phyloP scores from a whole-genome alignment of 345 rosid species.

The Citrus glauca region DNA sequence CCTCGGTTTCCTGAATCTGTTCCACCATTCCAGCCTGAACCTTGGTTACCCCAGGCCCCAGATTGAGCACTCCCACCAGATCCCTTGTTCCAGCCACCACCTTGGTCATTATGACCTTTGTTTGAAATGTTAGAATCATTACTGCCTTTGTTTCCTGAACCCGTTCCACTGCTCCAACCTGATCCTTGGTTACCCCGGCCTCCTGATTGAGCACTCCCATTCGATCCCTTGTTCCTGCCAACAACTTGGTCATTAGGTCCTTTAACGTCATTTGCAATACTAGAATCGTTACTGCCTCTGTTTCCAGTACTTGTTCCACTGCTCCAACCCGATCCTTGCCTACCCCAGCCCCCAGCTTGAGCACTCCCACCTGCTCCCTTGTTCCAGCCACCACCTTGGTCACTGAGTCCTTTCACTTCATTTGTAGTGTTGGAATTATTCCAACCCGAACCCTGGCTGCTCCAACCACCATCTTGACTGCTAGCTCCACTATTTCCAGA shows the following conservation, averaged over 20 bases:
- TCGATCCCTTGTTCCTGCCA: slow-evolving; percentile 1
- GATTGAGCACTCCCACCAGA: background rate
- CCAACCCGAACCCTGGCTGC: slow-evolving; percentile 25
- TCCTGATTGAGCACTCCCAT: background rate
- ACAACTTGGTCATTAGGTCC: background rate
- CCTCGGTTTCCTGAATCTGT: slow-evolving; percentile 12
- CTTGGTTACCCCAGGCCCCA: slow-evolving; percentile 15
- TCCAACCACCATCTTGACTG: slow-evolving; percentile 37
- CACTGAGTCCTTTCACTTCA: slow-evolving; percentile 4
- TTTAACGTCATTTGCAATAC: background rate
- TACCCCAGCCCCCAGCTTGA: slow-evolving; percentile 11
- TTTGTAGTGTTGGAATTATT: background rate
- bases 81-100: slow-evolving; percentile 7
- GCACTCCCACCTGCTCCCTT: background rate
- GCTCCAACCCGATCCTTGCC: slow-evolving; percentile 15
- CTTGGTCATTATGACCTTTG: background rate
- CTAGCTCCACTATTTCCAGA: slow-evolving; percentile 26
- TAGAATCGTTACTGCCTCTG: background rate
- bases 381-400: slow-evolving; percentile 7
- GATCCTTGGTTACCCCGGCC: slow-evolving; percentile 16
- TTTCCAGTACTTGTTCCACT: slow-evolving; percentile 9
- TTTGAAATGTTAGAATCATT: background rate
- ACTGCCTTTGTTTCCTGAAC: slow-evolving; percentile 4
- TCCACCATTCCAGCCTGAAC: slow-evolving; percentile 15
- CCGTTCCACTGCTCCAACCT: slow-evolving; percentile 14